Conservation (phyloP, 768 basidiomycete genomes). For the Podaxis sp. region DNA sequence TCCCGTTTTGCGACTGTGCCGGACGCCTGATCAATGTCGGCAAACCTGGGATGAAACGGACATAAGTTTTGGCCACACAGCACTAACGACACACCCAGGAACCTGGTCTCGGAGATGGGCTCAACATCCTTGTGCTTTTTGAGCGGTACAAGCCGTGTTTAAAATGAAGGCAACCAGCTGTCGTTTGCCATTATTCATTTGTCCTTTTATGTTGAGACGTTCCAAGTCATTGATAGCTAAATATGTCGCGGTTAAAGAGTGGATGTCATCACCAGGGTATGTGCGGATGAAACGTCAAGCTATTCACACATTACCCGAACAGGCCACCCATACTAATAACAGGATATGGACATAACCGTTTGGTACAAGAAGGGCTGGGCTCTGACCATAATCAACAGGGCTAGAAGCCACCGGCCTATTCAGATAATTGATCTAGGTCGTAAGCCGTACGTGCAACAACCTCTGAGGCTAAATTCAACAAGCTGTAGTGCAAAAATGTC, state of each 20-base stretch:
- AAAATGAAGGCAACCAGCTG: background rate
- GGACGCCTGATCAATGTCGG: background rate
- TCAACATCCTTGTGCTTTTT: background rate
- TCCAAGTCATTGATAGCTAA: slow-evolving; percentile 1
- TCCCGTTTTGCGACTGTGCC: background rate
- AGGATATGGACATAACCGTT: slow-evolving; percentile 9
- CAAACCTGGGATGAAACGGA: slow-evolving; percentile 4
- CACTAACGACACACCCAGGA: background rate
- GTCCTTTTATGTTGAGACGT: slow-evolving; percentile 5
- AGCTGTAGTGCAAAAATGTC: background rate
- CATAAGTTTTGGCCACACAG: background rate
- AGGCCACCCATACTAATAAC: slow-evolving; percentile 5
- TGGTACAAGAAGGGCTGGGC: background rate
- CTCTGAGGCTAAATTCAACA: background rate
- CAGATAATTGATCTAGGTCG: slow-evolving; percentile 2
- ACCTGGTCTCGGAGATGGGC: slow-evolving; percentile 5
- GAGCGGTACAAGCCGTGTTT: background rate
- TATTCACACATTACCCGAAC: slow-evolving; percentile 10
- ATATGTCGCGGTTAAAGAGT: background rate
- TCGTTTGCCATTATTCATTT: slow-evolving; percentile 1
- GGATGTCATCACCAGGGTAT: slow-evolving; percentile 1
- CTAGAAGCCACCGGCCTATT: slow-evolving; percentile 3
- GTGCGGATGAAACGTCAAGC: slow-evolving; percentile 2
- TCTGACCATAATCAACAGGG: background rate
- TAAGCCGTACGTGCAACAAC: background rate